Percentiles rank a stretch among this genome's conserved stretches.
These are phyloP conservation scores for Uncinocarpus reesii DNA, from an alignment of 2,329 filamentous ascomycete species.

Conservation along the genomic window DNA sequence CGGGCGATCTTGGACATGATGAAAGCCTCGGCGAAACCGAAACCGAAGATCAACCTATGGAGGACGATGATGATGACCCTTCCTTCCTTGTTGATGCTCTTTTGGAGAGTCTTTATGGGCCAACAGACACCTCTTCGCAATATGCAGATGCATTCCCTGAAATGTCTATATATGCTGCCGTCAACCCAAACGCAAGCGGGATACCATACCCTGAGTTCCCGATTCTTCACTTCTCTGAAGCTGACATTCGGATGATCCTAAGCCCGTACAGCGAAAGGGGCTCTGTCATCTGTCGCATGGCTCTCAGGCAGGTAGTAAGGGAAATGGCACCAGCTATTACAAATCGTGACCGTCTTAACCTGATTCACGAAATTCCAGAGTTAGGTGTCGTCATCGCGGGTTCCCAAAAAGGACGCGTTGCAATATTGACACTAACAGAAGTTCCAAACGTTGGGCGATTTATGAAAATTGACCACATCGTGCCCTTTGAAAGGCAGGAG, in stretches of 20 bases:
- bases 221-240: slow-evolving; percentile 35
- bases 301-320: slow-evolving; percentile 25
- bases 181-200: neutral
- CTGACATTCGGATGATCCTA: slow-evolving; percentile 30
- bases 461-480: slow-evolving; percentile 47
- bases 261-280: slow-evolving; percentile 26
- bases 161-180: neutral
- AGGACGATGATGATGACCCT: slow-evolving; percentile 9
- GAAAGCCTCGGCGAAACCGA: slow-evolving; percentile 13
- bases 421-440: slow-evolving; percentile 44
- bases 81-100: slow-evolving; percentile 1
- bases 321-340: slow-evolving; percentile 21
- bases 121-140: neutral
- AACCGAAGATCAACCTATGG: slow-evolving; percentile 14
- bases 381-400: slow-evolving; percentile 49
- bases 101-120: slow-evolving; percentile 6
- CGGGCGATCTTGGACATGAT: slow-evolving; percentile 12
- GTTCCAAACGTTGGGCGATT: slow-evolving; percentile 30
- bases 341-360: slow-evolving; percentile 45
- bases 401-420: slow-evolving; percentile 48
- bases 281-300: slow-evolving; percentile 25
- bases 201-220: slow-evolving; percentile 26
- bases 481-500: slow-evolving; percentile 46
- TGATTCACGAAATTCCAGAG: slow-evolving; percentile 48
- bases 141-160: neutral